Base-by-base conservation (phyloP, 305 asterid species). In the Fraxinus ornus region DNA sequence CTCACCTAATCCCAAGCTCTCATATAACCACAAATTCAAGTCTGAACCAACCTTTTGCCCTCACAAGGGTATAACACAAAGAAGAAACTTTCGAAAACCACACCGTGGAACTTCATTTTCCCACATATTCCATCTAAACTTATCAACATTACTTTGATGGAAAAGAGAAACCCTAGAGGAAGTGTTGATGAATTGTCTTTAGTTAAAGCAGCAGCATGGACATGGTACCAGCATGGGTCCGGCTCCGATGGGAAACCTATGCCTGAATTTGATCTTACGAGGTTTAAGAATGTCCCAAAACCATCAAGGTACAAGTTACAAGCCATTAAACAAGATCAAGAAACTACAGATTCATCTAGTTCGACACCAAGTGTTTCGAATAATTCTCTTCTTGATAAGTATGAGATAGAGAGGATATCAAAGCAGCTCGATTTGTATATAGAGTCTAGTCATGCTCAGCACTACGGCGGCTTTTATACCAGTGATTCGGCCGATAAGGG, bases 361-460 rank as follows among this genome's bases (percentile, higher is more conserved):
- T 7, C 75, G 8, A 15, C 17, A 15, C 19, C 80, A 21, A 22
- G 81, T 15, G 41, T 15, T 12, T 60, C 37, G 4, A 83, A 33
- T 15, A 75, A 36, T 52, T 84, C 92, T 33, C 97, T 93, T 68
- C 83, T 93, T 26, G 97, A 93, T 82, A 85, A 76, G 8, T 94
- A 88, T 22, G 98, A 94, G 87, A 85, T 93, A 4, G 89, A 91
- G 75, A 90, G 92, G 86, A 94, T 94, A 19, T 91, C 95, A 5
- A 84, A 19, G 79, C 85, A 92, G 81, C 93, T 94, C 0, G 86
- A 92, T 68, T 47, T 32, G 10, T 91, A 93, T 77, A 89, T 92
- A 26, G 81, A 88, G 26, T 83, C 88, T 12, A 84, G 87, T 47
- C 84, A 70, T 36, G 79, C 77, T 21, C 76, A 83, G 39, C 26